These are phyloP conservation scores for Nakazawaea wickerhamii DNA, from an alignment of 805 yeast genomes.

Conservation along the genomic window DNA sequence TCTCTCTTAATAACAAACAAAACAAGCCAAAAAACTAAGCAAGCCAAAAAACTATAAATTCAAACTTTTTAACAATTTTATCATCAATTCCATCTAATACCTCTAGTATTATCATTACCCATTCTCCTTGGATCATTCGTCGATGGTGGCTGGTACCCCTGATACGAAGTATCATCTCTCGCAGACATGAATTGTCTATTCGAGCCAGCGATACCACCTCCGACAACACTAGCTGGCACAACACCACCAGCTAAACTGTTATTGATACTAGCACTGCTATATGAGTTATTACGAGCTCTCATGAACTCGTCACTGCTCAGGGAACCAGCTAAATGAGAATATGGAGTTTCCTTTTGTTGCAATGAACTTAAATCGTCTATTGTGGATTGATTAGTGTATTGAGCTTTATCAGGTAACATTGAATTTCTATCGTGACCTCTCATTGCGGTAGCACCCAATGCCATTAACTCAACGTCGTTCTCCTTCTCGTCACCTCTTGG, in stretches of 20 bases:
- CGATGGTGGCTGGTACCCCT: slow-evolving; percentile 6
- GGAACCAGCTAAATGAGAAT: slow-evolving; percentile 19
- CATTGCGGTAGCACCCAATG: slow-evolving; percentile 66
- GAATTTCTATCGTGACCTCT: slow-evolving; percentile 46
- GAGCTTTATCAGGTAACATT: slow-evolving; percentile 28
- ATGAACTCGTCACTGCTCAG: slow-evolving; percentile 3
- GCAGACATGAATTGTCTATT: neutral
- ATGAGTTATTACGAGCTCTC: slow-evolving; percentile 20
- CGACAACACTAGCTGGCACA: slow-evolving; percentile 20
- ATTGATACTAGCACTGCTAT: neutral
- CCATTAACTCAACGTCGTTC: slow-evolving; percentile 60
- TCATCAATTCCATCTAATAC: slow-evolving; percentile 18
- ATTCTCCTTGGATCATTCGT: slow-evolving; percentile 7
- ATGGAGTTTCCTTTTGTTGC: slow-evolving; percentile 21
- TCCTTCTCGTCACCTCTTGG: slow-evolving; percentile 43
- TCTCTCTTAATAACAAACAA: too few species aligned
- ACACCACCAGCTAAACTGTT: slow-evolving; percentile 15
- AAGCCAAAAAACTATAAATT: neutral
- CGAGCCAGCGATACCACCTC: neutral
- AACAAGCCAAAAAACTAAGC: neutral
- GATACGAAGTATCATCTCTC: slow-evolving; percentile 7
- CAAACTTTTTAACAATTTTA: neutral
- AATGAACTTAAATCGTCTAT: slow-evolving; percentile 23
- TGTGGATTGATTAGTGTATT: slow-evolving; percentile 25
- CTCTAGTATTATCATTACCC: slow-evolving; percentile 13